Evolutionary conservation across 345 rosid species (phyloP).

Genomic region (Gossypium australe): DNA sequence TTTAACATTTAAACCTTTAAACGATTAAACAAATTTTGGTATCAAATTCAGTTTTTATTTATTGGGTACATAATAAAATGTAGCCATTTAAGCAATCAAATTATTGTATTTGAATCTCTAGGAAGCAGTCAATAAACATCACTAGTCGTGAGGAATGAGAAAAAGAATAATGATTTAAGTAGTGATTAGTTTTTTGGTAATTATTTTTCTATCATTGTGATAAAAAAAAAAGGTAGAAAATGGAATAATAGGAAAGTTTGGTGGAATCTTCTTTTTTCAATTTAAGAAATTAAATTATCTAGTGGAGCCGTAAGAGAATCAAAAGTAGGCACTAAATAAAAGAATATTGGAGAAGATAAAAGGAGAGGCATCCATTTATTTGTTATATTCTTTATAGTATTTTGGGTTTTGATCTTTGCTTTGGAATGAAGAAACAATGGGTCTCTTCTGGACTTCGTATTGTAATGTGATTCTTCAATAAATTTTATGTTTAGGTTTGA

Average conservation of each 20-base stretch:
- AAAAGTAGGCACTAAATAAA: not conserved
- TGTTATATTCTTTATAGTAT: slow-evolving; percentile 13
- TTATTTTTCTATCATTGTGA: not conserved
- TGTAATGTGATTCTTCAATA: too few species aligned
- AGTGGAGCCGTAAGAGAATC: slow-evolving; percentile 3
- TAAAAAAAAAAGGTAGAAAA: not conserved
- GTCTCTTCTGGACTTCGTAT: too few species aligned
- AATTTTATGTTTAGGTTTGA: too few species aligned
- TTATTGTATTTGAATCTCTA: too few species aligned
- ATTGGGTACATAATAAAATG: too few species aligned
- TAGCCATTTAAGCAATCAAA: too few species aligned
- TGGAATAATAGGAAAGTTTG: not conserved
- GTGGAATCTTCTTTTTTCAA: slow-evolving; percentile 10
- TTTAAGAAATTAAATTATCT: slow-evolving; percentile 8
- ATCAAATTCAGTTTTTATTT: too few species aligned
- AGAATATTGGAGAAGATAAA: not conserved
- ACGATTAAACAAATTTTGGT: too few species aligned
- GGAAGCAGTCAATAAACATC: not conserved
- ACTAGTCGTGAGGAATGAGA: not conserved
- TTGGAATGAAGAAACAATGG: slow-evolving; percentile 18
- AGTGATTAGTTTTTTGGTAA: not conserved
- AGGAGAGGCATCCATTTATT: not conserved
- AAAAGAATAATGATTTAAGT: not conserved
- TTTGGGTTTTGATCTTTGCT: slow-evolving; percentile 24
- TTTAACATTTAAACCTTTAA: too few species aligned